Evolutionary conservation across 2,329 filamentous ascomycete species (phyloP).

Genomic region (Aureobasidium sp.): DNA sequence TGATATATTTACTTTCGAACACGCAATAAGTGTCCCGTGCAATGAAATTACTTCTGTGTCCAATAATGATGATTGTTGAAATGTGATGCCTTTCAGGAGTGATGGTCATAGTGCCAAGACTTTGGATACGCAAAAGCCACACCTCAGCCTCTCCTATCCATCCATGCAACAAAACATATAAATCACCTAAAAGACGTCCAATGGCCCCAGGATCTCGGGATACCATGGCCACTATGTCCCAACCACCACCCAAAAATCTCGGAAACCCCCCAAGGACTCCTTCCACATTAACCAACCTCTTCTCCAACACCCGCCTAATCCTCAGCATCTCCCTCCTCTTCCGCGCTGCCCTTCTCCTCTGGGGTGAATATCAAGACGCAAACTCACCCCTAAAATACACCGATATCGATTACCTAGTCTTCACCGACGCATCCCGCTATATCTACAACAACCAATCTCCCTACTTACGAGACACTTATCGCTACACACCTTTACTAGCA

Average conservation of each 20-base stretch:
- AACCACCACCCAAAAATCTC: background rate
- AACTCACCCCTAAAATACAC: slow-evolving; percentile 93
- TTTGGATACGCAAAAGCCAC: background rate
- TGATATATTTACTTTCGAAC: too few species aligned
- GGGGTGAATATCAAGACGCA: slow-evolving; percentile 87
- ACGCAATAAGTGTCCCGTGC: too few species aligned
- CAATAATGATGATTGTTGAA: too few species aligned
- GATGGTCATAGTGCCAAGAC: background rate
- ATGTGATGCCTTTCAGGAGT: background rate
- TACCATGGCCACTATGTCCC: background rate
- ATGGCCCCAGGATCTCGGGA: too few species aligned
- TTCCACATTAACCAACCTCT: background rate
- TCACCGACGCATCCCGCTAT: slow-evolving; percentile 87
- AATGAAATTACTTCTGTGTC: too few species aligned
- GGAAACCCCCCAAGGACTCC: background rate
- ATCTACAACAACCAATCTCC: slow-evolving; percentile 60
- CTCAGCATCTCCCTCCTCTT: slow-evolving; percentile 48
- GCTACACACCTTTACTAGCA: slow-evolving; percentile 88
- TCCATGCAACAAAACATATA: background rate
- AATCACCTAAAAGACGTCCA: background rate
- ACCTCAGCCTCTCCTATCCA: background rate
- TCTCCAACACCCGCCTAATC: slow-evolving; percentile 19
- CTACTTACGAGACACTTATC: slow-evolving; percentile 87
- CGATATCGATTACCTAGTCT: slow-evolving; percentile 97
- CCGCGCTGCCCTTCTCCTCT: slow-evolving; percentile 66